These are phyloP conservation scores for Raffaelea albimanens DNA, from an alignment of 2,329 filamentous ascomycete genomes.

Conservation along the genomic window DNA sequence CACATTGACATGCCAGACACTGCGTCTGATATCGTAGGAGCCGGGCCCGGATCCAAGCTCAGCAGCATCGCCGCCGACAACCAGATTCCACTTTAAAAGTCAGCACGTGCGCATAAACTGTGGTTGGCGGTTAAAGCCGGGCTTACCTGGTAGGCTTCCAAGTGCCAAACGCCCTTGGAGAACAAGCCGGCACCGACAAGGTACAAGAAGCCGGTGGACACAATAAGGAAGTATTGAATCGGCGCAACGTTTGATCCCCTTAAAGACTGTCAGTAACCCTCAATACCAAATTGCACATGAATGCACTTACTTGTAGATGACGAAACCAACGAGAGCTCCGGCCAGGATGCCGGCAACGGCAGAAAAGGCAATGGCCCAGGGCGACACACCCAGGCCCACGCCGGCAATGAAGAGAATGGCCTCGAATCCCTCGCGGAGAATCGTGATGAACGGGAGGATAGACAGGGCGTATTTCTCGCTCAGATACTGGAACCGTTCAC, in stretches of 20 bases:
- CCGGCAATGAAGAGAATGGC: constrained; percentile 73
- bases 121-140: neutral
- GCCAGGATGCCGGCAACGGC: constrained; percentile 57
- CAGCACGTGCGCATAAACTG: neutral
- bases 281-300: neutral
- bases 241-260: constrained; percentile 10
- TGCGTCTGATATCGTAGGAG: constrained; percentile 56
- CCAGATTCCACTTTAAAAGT: constrained; percentile 39
- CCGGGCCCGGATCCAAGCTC: constrained; percentile 55
- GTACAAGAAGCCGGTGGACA: constrained; percentile 75
- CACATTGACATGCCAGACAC: constrained; percentile 61
- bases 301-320: constrained; percentile 58
- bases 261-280: neutral
- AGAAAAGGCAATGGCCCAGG: constrained; percentile 59
- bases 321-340: constrained; percentile 52
- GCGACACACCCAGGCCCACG: constrained; percentile 59
- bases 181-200: constrained; percentile 77
- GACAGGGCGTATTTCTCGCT: constrained; percentile 69
- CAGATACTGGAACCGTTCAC: constrained; percentile 42
- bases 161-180: constrained; percentile 65
- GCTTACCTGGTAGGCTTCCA: constrained; percentile 47
- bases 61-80: constrained; percentile 41
- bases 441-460: constrained; percentile 67
- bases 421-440: constrained; percentile 67
- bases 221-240: constrained; percentile 53